A percentile compares a stretch with the other conserved stretches of the same genome.
Evolutionary conservation across 345 rosid species (phyloP).

Genomic region (Eucalyptus regnans): DNA sequence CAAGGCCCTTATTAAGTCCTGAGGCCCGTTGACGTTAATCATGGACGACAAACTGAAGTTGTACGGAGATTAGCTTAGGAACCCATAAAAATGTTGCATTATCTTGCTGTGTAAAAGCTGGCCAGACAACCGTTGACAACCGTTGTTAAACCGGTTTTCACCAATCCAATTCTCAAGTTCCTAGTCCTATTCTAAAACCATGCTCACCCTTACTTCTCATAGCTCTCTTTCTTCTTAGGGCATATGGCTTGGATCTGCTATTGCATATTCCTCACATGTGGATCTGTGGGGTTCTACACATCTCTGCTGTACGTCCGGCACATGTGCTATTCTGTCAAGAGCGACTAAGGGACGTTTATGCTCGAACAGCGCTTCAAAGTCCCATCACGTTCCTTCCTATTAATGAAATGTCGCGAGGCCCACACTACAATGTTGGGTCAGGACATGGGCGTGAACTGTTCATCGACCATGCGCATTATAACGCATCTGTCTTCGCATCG

Average conservation of each 20-base stretch:
- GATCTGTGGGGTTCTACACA: constrained; percentile 63
- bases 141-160: background rate
- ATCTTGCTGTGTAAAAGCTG: background rate
- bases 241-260: constrained; percentile 78
- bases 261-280: constrained; percentile 71
- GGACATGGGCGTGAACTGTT: background rate
- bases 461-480: background rate
- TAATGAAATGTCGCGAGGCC: background rate
- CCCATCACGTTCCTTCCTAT: background rate
- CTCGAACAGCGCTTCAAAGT: background rate
- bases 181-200: too few relatives aligned
- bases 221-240: constrained; percentile 70
- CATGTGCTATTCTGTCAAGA: constrained; percentile 58
- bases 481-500: fast-evolving
- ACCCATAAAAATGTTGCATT: background rate
- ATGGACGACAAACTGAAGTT: background rate
- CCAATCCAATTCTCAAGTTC: fast-evolving
- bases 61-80: background rate
- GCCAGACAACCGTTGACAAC: background rate
- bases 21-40: background rate
- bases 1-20: background rate
- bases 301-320: constrained; percentile 55
- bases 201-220: constrained; percentile 20
- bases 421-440: background rate
- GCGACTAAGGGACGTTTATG: constrained; percentile 23